Evolutionary conservation across 2,329 filamentous ascomycete species (phyloP).

Genomic region (Claviceps sp.): DNA sequence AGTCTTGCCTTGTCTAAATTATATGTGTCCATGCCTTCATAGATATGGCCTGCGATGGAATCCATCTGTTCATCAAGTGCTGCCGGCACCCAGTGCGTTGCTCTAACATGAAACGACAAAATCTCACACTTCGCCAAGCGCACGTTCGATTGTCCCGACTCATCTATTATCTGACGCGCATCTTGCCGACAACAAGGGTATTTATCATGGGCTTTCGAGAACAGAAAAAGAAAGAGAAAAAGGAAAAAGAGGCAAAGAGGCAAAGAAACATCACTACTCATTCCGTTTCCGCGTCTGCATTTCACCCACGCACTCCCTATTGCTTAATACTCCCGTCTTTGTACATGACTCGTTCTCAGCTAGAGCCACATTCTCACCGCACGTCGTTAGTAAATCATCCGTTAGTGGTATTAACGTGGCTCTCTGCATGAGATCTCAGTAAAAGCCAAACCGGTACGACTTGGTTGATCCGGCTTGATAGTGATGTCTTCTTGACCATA

Average conservation of each 20-base stretch:
- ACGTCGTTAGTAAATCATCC: neutral
- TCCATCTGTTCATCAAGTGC: too few species aligned
- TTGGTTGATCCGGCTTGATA: neutral
- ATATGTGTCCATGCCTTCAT: too few species aligned
- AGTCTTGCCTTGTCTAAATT: too few species aligned
- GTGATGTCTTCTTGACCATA: neutral
- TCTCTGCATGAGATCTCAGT: neutral
- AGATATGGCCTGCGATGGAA: too few species aligned
- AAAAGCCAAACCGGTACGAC: neutral
- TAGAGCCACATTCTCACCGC: neutral
- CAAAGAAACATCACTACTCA: neutral
- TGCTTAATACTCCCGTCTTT: neutral
- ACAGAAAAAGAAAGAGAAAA: neutral
- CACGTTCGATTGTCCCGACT: neutral
- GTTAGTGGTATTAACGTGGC: neutral
- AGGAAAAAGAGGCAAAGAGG: neutral
- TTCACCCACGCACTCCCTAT: neutral
- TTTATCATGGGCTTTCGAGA: slow-evolving; percentile 24
- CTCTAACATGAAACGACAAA: neutral
- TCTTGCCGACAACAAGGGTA: slow-evolving; percentile 18
- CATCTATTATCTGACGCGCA: slow-evolving; percentile 1
- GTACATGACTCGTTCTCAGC: neutral
- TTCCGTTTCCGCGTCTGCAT: neutral
- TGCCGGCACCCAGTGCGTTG: too few species aligned
- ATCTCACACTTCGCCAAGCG: neutral